These are phyloP conservation scores for Suillus alpinus DNA, from an alignment of 768 basidiomycete species.

Conservation along the genomic window DNA sequence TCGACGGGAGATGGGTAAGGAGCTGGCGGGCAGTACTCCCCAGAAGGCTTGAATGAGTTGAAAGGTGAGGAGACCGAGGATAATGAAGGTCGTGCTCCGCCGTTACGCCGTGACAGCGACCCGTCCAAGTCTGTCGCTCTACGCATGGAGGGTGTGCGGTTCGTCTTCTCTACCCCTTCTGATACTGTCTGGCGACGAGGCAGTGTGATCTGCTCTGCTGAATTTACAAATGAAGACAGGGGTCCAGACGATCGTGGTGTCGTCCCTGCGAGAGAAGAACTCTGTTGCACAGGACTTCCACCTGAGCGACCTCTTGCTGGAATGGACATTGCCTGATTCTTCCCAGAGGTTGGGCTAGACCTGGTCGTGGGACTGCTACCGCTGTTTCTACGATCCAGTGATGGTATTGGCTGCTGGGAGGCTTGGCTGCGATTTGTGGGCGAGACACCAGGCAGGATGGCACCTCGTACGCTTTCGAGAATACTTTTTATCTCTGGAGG, in stretches of 20 bases:
- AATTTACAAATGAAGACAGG: conserved; percentile 45
- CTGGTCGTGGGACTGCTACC: conserved; percentile 28
- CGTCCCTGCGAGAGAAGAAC: conserved; percentile 19
- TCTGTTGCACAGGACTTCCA: conserved; percentile 46
- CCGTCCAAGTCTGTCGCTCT: conserved; percentile 57
- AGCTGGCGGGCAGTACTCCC: conserved; percentile 18
- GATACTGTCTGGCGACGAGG: conserved; percentile 49
- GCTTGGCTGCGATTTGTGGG: conserved; percentile 32
- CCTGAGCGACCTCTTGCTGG: conserved; percentile 46
- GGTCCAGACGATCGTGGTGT: conserved; percentile 29
- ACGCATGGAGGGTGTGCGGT: conserved; percentile 60
- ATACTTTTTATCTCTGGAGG: conserved; percentile 69
- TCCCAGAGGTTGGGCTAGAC: conserved; percentile 36
- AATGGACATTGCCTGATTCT: conserved; percentile 33
- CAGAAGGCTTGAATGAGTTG: conserved; percentile 20
- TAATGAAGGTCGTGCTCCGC: conserved; percentile 44
- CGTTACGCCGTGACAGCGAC: conserved; percentile 44
- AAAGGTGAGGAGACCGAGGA: conserved; percentile 37
- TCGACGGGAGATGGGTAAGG: conserved; percentile 22
- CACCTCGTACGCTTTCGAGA: conserved; percentile 52
- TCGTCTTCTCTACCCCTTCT: conserved; percentile 54
- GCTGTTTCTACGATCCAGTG: conserved; percentile 47
- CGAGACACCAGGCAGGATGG: conserved; percentile 29
- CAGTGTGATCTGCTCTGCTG: conserved; percentile 42
- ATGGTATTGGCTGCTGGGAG: conserved; percentile 26